These are phyloP conservation scores for Schizonepeta tenuifolia DNA, from an alignment of 257 asterid genomes.

Conservation along the genomic window DNA sequence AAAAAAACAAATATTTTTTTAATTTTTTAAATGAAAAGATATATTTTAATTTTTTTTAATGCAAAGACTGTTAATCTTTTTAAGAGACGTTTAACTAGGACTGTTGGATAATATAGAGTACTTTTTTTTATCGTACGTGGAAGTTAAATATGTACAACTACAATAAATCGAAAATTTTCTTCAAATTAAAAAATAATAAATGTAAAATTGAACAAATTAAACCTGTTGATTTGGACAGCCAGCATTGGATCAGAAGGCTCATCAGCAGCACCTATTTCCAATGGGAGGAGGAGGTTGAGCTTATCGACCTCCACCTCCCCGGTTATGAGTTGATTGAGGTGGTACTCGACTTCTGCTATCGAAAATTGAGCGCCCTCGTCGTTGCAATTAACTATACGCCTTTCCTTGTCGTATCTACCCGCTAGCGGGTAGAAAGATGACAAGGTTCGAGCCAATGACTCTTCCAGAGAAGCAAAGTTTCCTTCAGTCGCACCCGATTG, in stretches of 20 bases:
- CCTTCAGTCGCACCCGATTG: background rate
- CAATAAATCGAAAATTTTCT: too few species aligned
- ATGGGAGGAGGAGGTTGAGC: slow-evolving; percentile 31
- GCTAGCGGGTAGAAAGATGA: slow-evolving; percentile 30
- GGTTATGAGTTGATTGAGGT: slow-evolving; percentile 4
- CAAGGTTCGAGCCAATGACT: slow-evolving; percentile 19
- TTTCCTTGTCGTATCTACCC: slow-evolving; percentile 29
- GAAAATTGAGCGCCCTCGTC: slow-evolving; percentile 27
- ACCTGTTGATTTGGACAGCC: slow-evolving; percentile 27
- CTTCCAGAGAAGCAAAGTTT: background rate
- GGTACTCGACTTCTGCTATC: slow-evolving; percentile 12
- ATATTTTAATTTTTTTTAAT: too few species aligned
- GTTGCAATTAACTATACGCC: slow-evolving; percentile 24
- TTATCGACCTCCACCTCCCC: background rate
- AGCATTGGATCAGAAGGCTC: slow-evolving; percentile 29
- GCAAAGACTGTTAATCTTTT: too few species aligned
- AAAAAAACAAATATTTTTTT: too few species aligned
- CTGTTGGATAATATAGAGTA: too few species aligned
- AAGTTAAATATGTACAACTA: too few species aligned
- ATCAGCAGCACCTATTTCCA: slow-evolving; percentile 22
- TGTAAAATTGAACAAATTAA: background rate
- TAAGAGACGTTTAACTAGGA: too few species aligned
- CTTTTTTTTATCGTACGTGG: too few species aligned
- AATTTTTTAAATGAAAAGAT: too few species aligned
- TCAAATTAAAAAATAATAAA: background rate